Conservation (phyloP, 202 grass and related monocot genomes). For the Musa balbisiana region DNA sequence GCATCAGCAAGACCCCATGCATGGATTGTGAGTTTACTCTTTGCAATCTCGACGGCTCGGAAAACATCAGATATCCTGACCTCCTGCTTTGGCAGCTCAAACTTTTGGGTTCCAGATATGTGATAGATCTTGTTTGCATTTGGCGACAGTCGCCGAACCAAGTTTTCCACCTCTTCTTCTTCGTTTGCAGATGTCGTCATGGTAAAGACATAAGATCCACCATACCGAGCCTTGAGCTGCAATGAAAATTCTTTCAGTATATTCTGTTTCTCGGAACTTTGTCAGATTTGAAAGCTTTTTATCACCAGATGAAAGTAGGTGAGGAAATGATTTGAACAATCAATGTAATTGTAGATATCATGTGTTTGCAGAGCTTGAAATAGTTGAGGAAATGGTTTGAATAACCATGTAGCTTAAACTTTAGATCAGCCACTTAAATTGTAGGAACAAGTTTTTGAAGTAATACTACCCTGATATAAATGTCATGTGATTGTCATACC, state of each 20-base stretch:
- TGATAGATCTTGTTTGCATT: constrained; percentile 44
- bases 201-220: constrained; percentile 47
- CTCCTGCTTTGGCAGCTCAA: constrained; percentile 48
- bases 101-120: constrained; percentile 76
- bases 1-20: constrained; percentile 78
- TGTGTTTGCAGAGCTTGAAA: too few relatives aligned
- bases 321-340: too few relatives aligned
- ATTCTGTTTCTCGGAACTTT: not conserved
- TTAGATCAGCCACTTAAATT: too few relatives aligned
- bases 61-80: constrained; percentile 45
- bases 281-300: not conserved
- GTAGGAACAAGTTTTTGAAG: too few relatives aligned
- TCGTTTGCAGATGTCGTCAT: constrained; percentile 50
- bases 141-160: constrained; percentile 34
- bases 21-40: constrained; percentile 36
- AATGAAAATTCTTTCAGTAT: not conserved
- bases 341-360: too few relatives aligned
- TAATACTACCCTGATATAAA: too few relatives aligned
- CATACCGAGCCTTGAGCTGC: constrained; percentile 62
- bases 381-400: too few relatives aligned
- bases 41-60: constrained; percentile 46
- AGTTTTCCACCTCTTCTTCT: constrained; percentile 36
- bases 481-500: constrained; percentile 19
- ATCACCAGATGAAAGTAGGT: too few relatives aligned
- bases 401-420: not conserved